Evolutionary conservation across 2,329 filamentous ascomycete species (phyloP).

Genomic region (Cyanodermella asteris): DNA sequence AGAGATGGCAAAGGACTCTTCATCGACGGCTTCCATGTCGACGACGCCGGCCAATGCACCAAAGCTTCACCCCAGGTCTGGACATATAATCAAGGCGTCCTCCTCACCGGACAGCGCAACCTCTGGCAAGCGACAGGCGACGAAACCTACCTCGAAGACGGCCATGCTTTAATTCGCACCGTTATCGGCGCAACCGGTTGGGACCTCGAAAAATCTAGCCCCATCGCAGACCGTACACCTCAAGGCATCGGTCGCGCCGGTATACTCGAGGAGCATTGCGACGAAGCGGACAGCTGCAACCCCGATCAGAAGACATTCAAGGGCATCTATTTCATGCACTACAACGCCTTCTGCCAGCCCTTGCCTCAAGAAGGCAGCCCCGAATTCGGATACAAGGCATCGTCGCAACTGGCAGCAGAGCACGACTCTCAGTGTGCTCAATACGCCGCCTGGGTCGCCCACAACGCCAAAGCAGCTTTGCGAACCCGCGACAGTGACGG

Average conservation of each 20-base stretch:
- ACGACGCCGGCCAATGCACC: conserved; percentile 54
- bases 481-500: conserved; percentile 44
- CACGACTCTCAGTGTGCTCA: no score
- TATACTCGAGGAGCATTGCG: conserved; percentile 67
- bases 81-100: conserved; percentile 86
- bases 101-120: conserved; percentile 60
- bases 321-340: conserved; percentile 81
- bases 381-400: conserved; percentile 18
- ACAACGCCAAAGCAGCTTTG: conserved; percentile 56
- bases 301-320: conserved; percentile 85
- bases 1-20: conserved; percentile 54
- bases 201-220: conserved; percentile 25
- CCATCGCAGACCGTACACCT: conserved; percentile 12
- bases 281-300: conserved; percentile 49
- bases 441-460: conserved; percentile 55
- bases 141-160: conserved; percentile 51
- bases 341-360: conserved; percentile 53
- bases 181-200: conserved; percentile 66
- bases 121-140: conserved; percentile 61
- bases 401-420: conserved; percentile 33
- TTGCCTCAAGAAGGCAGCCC: conserved; percentile 24
- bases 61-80: conserved; percentile 71
- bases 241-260: conserved; percentile 54
- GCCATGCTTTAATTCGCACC: conserved; percentile 50
- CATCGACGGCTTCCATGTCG: conserved; percentile 74